phyloP scores from a whole-genome alignment of 345 rosid genomes.

The Aquilaria yunnanensis region DNA sequence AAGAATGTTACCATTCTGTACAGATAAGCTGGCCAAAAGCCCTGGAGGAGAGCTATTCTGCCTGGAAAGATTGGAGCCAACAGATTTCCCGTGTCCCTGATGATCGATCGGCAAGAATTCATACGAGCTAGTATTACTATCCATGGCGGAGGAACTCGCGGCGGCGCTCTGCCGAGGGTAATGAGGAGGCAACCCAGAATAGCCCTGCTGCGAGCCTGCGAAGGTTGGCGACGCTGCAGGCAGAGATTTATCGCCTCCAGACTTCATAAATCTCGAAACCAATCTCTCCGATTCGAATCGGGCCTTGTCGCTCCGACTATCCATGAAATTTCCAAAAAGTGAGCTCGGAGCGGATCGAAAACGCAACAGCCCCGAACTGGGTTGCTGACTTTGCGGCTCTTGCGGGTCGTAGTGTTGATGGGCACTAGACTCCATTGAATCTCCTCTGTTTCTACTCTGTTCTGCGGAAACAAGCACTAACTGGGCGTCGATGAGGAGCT shows the following conservation, averaged over 20 bases:
- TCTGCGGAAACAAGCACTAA: neutral
- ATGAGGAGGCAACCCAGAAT: slow-evolving; percentile 68
- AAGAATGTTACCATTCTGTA: slow-evolving; percentile 58
- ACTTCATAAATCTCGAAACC: slow-evolving; percentile 35
- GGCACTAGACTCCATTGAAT: slow-evolving; percentile 57
- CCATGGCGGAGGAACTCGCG: slow-evolving; percentile 40
- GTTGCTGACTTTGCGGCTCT: slow-evolving; percentile 33
- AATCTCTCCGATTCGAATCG: slow-evolving; percentile 32
- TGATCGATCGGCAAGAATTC: slow-evolving; percentile 38
- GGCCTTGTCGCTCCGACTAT: slow-evolving; percentile 23
- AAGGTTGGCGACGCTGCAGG: slow-evolving; percentile 23
- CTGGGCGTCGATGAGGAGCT: slow-evolving; percentile 14
- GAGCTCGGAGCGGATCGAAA: slow-evolving; percentile 85
- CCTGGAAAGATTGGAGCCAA: slow-evolving; percentile 44
- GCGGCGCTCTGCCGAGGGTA: slow-evolving; percentile 59
- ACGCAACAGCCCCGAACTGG: slow-evolving; percentile 65
- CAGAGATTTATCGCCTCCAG: slow-evolving; percentile 30
- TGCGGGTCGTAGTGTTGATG: slow-evolving; percentile 29
- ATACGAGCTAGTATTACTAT: slow-evolving; percentile 22
- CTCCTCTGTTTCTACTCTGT: neutral
- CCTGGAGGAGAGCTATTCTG: slow-evolving; percentile 90
- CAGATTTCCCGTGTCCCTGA: slow-evolving; percentile 28
- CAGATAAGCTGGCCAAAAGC: slow-evolving; percentile 48
- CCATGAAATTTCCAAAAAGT: slow-evolving; percentile 33
- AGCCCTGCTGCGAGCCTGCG: slow-evolving; percentile 35